Evolutionary conservation across 2,329 filamentous ascomycete genomes (phyloP).

Genomic region (Mycosphaerelloides madeirae): DNA sequence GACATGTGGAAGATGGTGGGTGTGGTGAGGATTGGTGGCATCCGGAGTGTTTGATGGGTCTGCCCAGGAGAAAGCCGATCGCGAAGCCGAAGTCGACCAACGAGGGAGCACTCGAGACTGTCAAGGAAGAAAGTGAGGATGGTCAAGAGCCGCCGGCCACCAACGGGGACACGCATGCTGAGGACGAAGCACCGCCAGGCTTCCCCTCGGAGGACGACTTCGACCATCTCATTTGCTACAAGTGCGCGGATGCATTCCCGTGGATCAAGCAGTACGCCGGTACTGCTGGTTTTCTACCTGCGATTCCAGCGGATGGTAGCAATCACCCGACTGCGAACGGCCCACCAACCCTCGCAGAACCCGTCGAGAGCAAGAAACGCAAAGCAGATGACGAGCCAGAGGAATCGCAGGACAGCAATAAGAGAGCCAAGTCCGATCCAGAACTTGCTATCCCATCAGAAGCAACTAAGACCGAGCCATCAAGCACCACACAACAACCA

Average conservation of each 20-base stretch:
- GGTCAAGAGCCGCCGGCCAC: slow-evolving; percentile 14
- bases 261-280: slow-evolving; percentile 91
- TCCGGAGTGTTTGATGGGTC: slow-evolving; percentile 80
- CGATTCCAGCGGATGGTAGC: slow-evolving; percentile 51
- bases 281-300: slow-evolving; percentile 69
- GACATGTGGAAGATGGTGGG: slow-evolving; percentile 72
- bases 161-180: slow-evolving; percentile 45
- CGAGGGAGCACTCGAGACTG: slow-evolving; percentile 20
- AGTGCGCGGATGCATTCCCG: slow-evolving; percentile 78
- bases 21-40: slow-evolving; percentile 99
- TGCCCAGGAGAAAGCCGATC: slow-evolving; percentile 61
- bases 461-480: background rate
- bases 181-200: slow-evolving; percentile 68
- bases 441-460: slow-evolving; percentile 1
- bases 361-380: slow-evolving; percentile 35
- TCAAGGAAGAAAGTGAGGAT: slow-evolving; percentile 34
- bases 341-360: background rate
- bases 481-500: slow-evolving; percentile 3
- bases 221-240: slow-evolving; percentile 87
- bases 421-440: slow-evolving; percentile 24
- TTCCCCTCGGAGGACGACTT: slow-evolving; percentile 90
- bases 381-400: slow-evolving; percentile 42
- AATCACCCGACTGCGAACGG: background rate
- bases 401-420: slow-evolving; percentile 21
- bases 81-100: slow-evolving; percentile 21